Evolutionary conservation across 148 eudicot genomes (phyloP), one percentile per base, ranked within the genome.

Genomic region (Arctostaphylos glauca): DNA sequence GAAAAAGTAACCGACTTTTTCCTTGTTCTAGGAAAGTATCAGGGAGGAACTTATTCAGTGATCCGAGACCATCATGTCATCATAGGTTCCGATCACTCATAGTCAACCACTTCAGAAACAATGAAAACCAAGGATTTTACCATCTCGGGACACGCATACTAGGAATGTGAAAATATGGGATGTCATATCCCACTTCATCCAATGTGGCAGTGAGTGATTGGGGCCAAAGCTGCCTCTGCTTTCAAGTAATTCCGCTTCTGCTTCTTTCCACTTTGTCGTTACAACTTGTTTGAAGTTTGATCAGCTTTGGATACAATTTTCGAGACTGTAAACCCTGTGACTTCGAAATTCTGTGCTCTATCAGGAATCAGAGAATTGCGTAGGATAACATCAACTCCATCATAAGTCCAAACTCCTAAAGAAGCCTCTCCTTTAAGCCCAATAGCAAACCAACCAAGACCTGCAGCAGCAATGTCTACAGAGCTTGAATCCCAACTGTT

Each of bases 401-500:
- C 94, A n/a, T 96, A 96, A 13, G 95, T 92, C 98, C 99, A 96
- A 78, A 92, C 91, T 80, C 91, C 87, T 21, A 94, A 21, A 2
- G 23, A 68, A 73, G 94, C 97, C 71, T 96, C 93, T 73, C 99
- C 99, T 86, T 88, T 93, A 41, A 94, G 89, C 84, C 92, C 97
- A 78, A 96, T 88, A 80, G 95, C 93, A 96, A 94, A 93, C 99
- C 99, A 96, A 80, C 99, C 99, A 67, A 96, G 87, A 81, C 99
- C 99, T 73, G 94, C 89, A 79, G 88, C 91, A 38, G 94, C 98
- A 72, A 96, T 82, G 80, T 96, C 99, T 41, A 85, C 90, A 72
- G 88, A 90, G 79, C 95, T 96, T 18, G 93, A 86, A 67, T 93
- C 94, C 98, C 99, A 94, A 76, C 75, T 84, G 77, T 87, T 85